Evolutionary conservation across 78 protist genomes (phyloP).

Genomic region (Bigelowiella natans): DNA sequence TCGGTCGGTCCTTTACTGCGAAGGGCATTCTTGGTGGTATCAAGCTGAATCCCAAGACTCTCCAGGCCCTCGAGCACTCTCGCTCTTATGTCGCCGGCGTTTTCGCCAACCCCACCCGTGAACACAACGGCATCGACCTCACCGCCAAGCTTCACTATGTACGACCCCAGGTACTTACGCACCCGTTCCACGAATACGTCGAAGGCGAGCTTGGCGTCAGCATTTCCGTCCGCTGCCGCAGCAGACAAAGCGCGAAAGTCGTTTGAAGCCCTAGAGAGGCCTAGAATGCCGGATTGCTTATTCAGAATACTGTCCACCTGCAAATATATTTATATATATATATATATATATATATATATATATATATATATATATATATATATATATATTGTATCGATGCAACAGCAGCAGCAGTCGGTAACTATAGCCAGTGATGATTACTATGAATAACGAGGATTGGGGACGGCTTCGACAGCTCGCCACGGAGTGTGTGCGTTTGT

Average conservation of each 20-base stretch:
- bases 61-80: not conserved
- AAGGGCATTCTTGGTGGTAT: not conserved
- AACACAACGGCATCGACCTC: constrained; percentile 18
- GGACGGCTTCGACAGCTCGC: too few species aligned
- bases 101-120: constrained; percentile 24
- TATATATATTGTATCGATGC: too few species aligned
- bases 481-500: too few species aligned
- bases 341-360: not conserved
- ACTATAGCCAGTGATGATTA: not conserved
- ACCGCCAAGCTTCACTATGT: not conserved
- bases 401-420: not conserved
- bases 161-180: constrained; percentile 30
- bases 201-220: not conserved
- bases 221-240: not conserved
- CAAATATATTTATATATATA: too few species aligned
- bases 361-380: not conserved
- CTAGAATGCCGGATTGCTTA: constrained; percentile 6
- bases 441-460: not conserved
- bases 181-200: constrained; percentile 10
- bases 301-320: constrained; percentile 15
- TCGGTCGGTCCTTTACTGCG: not conserved
- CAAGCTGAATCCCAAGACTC: not conserved
- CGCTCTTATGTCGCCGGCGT: not conserved
- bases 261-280: not conserved
- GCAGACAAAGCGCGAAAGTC: not conserved